Evolutionary conservation across 2,329 filamentous ascomycete genomes (phyloP), one percentile per base, ranked within the genome.

Genomic region (Botrytis pseudocinerea): DNA sequence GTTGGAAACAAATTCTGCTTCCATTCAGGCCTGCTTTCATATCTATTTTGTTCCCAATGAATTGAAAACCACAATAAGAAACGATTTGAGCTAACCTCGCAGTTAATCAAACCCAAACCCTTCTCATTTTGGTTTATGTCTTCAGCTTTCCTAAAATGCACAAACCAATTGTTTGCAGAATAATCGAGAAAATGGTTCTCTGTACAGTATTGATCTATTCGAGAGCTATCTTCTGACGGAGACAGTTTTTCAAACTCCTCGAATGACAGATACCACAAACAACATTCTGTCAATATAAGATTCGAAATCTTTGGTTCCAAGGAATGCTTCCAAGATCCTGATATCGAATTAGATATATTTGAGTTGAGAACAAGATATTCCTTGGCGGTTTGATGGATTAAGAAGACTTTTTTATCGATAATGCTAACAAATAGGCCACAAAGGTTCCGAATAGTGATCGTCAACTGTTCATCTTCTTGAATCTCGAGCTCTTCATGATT

Each of bases 371-470:
- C 40, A 42, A 73, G 72, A 73, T 71, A 73, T 48, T 73, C 72
- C 70, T 66, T 62, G 51, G 42, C 54, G 14, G 68, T 73, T 51
- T 73, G 72, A 59, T 73, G 72, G 35, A 73, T 69, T n/a, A 73
- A 54, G 38, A 71, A 73, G 48, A 71, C 60, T 61, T 63, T 69
- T 28, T 48, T 42, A n/a, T 73, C 68, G 44, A 71, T 44, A 66
- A 69, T 40, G n/a, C 25, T 68, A 28, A 73, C 59, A 46, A 73
- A 68, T 42, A 73, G 54, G 62, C 72, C 72, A 44, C 72, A 73
- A 51, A 57, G 61, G 66, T 71, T 32, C 35, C 72, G 68, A 61
- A 73, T 73, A 28, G 48, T 57, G n/a, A 68, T 57, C 64, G 48
- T 63, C 51, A 71, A 48, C 61, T 66, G 59, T 61, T 73, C 51